phyloP scores from a whole-genome alignment of 1,284 basidiomycete species.

The Trametes versicolor region DNA sequence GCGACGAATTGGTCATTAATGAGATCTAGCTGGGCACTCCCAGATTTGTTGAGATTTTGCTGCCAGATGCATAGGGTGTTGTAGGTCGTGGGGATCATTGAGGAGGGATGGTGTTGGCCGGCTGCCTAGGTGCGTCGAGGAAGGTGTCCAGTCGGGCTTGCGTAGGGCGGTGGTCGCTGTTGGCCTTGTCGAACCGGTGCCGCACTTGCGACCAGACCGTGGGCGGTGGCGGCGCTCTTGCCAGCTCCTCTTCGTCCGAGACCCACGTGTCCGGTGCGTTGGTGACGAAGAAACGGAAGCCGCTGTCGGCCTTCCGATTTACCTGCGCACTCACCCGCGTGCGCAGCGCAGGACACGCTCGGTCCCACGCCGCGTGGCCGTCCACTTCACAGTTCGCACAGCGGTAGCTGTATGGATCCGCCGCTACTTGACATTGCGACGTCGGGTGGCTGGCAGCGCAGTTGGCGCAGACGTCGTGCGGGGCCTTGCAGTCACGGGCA shows the following conservation, averaged over 20 bases:
- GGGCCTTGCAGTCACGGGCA: too few species aligned
- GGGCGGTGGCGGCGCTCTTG: background rate
- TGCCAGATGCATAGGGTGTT: slow-evolving; percentile 39
- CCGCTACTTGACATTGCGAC: too few species aligned
- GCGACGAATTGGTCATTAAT: slow-evolving; percentile 32
- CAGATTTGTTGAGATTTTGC: slow-evolving; percentile 45
- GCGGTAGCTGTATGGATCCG: too few species aligned
- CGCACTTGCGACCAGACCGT: too few species aligned
- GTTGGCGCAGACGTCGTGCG: slow-evolving; percentile 21
- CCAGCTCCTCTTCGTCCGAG: slow-evolving; percentile 1
- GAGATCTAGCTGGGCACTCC: slow-evolving; percentile 35
- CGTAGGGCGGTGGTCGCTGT: too few species aligned
- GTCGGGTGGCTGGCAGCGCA: too few species aligned
- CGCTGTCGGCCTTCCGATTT: background rate
- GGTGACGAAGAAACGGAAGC: slow-evolving; percentile 30
- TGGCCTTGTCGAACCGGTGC: background rate
- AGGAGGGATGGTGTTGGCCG: too few species aligned
- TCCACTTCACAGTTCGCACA: too few species aligned
- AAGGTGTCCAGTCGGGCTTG: too few species aligned
- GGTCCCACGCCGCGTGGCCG: slow-evolving; percentile 31
- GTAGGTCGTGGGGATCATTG: too few species aligned
- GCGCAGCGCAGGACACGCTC: slow-evolving; percentile 21
- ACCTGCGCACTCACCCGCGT: slow-evolving; percentile 2
- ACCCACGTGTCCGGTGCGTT: slow-evolving; percentile 27
- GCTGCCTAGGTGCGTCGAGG: too few species aligned